Evolutionary conservation across 129 eudicot genomes (phyloP).

Genomic region (Erigeron canadensis): DNA sequence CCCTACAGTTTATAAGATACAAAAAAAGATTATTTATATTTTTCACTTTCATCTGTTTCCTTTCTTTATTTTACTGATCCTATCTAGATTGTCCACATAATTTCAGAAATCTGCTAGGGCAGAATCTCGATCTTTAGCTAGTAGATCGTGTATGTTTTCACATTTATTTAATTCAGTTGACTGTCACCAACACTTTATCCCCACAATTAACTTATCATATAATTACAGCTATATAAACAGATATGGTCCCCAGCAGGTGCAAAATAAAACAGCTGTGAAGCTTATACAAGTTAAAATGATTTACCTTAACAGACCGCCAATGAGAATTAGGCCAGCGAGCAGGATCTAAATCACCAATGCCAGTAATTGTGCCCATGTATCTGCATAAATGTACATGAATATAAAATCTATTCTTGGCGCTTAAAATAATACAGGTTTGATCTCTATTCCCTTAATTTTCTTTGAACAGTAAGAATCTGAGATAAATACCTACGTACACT

Average conservation of each 20-base stretch:
- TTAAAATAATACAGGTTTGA: no score
- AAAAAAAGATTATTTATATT: not conserved
- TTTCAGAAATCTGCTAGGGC: no score
- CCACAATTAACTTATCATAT: no score
- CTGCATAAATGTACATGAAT: slow-evolving; percentile 27
- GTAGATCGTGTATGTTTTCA: no score
- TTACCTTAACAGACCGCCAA: slow-evolving; percentile 99
- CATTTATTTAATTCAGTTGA: no score
- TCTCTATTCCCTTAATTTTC: no score
- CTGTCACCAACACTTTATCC: no score
- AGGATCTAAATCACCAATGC: slow-evolving; percentile 86
- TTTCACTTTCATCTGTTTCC: not conserved
- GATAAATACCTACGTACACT: slow-evolving; percentile 82
- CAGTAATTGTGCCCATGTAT: slow-evolving; percentile 98
- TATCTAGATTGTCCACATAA: not conserved
- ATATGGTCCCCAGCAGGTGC: not conserved
- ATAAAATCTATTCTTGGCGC: no score
- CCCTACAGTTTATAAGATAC: not conserved
- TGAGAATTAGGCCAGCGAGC: slow-evolving; percentile 96
- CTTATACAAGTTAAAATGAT: not conserved
- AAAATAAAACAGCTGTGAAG: not conserved
- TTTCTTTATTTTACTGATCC: not conserved
- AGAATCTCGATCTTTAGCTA: no score
- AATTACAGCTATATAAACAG: no score
- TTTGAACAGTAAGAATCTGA: not conserved